These are phyloP conservation scores for Sugiyamaella castrensis DNA, from an alignment of 1,139 yeast genomes.

Conservation along the genomic window DNA sequence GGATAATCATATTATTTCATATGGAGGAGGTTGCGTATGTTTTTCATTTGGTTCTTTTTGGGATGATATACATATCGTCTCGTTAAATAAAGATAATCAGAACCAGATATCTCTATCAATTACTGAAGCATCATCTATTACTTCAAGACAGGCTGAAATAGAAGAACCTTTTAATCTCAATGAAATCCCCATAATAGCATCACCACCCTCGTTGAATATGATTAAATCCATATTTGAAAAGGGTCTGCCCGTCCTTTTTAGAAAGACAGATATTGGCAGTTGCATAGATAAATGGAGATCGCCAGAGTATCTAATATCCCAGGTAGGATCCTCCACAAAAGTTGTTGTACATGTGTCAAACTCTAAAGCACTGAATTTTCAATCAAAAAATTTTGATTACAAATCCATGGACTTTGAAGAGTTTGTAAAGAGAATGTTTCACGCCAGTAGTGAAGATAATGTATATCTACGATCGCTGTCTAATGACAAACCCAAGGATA, in stretches of 20 bases:
- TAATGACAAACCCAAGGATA: conserved; percentile 31
- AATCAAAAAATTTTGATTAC: conserved; percentile 37
- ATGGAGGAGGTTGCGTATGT: conserved; percentile 83
- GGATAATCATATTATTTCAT: conserved; percentile 34
- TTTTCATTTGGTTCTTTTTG: conserved; percentile 77
- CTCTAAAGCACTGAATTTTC: conserved; percentile 32
- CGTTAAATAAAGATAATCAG: not conserved
- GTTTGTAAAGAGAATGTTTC: conserved; percentile 29
- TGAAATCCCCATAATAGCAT: not conserved
- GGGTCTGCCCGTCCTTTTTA: conserved; percentile 17
- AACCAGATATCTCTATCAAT: not conserved
- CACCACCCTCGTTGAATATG: not conserved
- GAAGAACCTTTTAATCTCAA: not conserved
- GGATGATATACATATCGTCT: conserved; percentile 39
- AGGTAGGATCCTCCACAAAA: conserved; percentile 31
- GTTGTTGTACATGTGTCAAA: conserved; percentile 35
- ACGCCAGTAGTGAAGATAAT: conserved; percentile 14
- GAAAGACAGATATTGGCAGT: conserved; percentile 29
- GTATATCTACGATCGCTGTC: conserved; percentile 37
- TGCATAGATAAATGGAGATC: conserved; percentile 33
- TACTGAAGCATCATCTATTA: not conserved
- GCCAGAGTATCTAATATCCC: conserved; percentile 31
- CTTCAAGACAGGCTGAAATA: not conserved
- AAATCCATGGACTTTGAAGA: conserved; percentile 31
- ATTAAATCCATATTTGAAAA: conserved; percentile 9